A percentile compares a stretch with the other conserved stretches of the same genome.
Evolutionary conservation across 1,284 basidiomycete species (phyloP).

Genomic region (Laetiporus sulphureus): DNA sequence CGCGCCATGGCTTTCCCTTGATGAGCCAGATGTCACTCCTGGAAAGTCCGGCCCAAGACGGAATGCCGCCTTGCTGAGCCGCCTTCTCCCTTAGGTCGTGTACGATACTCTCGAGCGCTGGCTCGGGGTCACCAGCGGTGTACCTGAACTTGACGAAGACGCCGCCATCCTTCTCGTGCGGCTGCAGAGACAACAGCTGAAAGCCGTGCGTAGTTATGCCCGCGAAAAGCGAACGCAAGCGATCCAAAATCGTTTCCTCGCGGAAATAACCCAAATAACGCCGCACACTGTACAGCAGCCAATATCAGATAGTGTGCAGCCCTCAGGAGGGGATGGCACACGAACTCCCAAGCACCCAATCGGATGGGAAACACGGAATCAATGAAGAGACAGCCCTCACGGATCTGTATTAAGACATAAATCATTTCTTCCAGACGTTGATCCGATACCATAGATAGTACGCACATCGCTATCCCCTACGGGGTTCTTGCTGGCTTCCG

Average conservation of each 20-base stretch:
- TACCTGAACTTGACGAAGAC: slow-evolving; percentile 82
- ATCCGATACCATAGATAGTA: too few relatives aligned
- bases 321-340: background rate
- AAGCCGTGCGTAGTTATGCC: slow-evolving; percentile 49
- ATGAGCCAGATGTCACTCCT: slow-evolving; percentile 72
- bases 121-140: slow-evolving; percentile 31
- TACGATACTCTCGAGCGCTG: slow-evolving; percentile 44
- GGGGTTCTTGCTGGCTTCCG: too few relatives aligned
- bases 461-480: too few relatives aligned
- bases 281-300: slow-evolving; percentile 39
- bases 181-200: slow-evolving; percentile 49
- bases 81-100: slow-evolving; percentile 35
- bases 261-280: slow-evolving; percentile 52
- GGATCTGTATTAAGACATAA: slow-evolving; percentile 13
- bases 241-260: slow-evolving; percentile 45
- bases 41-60: slow-evolving; percentile 54
- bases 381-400: slow-evolving; percentile 43
- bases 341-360: slow-evolving; percentile 47
- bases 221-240: slow-evolving; percentile 43
- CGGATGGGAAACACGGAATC: slow-evolving; percentile 54
- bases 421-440: too few relatives aligned
- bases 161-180: slow-evolving; percentile 76
- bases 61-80: slow-evolving; percentile 46
- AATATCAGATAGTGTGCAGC: background rate
- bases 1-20: slow-evolving; percentile 77